Conservation (phyloP, 192 early-diverging fungal genomes). For the Backusella circina region DNA sequence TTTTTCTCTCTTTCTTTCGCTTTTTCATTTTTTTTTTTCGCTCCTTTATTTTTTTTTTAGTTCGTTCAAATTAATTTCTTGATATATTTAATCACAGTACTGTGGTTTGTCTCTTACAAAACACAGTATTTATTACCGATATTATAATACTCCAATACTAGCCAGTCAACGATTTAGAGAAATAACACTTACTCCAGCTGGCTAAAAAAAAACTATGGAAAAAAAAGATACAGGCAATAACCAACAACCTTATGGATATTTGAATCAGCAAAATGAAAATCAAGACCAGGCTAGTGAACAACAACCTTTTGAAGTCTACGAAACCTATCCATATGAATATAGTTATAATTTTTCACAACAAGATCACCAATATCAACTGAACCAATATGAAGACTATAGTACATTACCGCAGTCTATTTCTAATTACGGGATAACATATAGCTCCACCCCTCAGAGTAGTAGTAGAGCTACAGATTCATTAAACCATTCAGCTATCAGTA, state of each 20-base stretch:
- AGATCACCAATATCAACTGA: background rate
- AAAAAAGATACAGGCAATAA: background rate
- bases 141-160: background rate
- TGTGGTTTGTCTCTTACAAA: background rate
- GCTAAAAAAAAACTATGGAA: background rate
- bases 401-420: background rate
- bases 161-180: background rate
- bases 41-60: conserved; percentile 6
- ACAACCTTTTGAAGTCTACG: background rate
- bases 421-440: background rate
- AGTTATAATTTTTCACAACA: conserved; percentile 4
- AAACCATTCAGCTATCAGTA: background rate
- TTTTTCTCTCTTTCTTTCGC: conserved; percentile 6
- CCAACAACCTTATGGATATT: background rate
- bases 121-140: background rate
- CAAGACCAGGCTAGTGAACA: background rate
- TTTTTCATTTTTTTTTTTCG: background rate
- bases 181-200: background rate
- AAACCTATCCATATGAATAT: background rate
- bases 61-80: background rate
- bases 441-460: background rate
- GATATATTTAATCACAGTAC: background rate
- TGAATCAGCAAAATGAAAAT: background rate
- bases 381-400: background rate
- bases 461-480: background rate